These are phyloP conservation scores for Stentor coeruleus DNA, from an alignment of 73 alveolate species.

Conservation along the genomic window DNA sequence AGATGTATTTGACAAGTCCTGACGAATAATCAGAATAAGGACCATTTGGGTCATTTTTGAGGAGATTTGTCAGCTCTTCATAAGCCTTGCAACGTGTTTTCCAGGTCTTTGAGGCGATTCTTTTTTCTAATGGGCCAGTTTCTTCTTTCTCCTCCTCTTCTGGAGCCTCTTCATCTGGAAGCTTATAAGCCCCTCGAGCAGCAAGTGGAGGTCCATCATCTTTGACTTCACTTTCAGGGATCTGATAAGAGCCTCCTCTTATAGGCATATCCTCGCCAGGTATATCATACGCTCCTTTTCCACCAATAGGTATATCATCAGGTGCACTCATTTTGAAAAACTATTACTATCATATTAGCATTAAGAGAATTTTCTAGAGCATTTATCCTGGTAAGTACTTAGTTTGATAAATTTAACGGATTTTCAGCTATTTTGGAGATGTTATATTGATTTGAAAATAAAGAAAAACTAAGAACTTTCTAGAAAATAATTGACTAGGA, in stretches of 20 bases:
- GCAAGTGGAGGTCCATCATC: not conserved
- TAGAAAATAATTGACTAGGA: too few relatives aligned
- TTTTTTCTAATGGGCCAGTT: slow-evolving; percentile 49
- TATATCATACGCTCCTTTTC: not conserved
- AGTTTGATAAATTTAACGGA: too few relatives aligned
- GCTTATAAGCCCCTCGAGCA: not conserved
- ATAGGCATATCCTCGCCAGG: too few relatives aligned
- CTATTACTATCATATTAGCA: too few relatives aligned
- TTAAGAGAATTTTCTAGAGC: too few relatives aligned
- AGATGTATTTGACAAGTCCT: slow-evolving; percentile 43
- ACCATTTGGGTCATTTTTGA: slow-evolving; percentile 33
- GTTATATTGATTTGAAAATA: too few relatives aligned
- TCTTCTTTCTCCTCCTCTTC: slow-evolving; percentile 26
- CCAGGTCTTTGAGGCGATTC: slow-evolving; percentile 52
- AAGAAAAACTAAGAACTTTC: too few relatives aligned
- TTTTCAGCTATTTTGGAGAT: too few relatives aligned
- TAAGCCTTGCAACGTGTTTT: slow-evolving; percentile 53
- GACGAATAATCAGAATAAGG: slow-evolving; percentile 38
- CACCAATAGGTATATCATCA: not conserved
- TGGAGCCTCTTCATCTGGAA: slow-evolving; percentile 6
- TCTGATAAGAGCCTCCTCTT: too few relatives aligned
- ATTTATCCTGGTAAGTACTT: too few relatives aligned
- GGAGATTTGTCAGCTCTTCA: slow-evolving; percentile 56
- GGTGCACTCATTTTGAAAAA: too few relatives aligned
- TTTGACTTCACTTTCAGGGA: too few relatives aligned